phyloP scores from a whole-genome alignment of 2,329 filamentous ascomycete genomes.

The Zarea fungicola region DNA sequence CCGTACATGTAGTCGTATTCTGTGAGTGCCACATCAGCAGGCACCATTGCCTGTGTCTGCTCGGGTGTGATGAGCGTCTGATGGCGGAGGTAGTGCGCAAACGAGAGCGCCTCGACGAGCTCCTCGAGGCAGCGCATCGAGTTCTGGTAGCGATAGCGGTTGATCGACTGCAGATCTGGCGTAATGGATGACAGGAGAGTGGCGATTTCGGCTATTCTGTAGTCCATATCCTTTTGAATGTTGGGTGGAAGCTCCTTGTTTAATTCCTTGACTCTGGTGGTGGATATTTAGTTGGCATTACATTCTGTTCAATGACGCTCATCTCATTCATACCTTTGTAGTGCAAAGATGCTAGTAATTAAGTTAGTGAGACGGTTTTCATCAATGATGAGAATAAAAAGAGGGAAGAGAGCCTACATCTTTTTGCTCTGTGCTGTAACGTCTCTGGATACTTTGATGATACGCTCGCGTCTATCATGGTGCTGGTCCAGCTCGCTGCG shows the following conservation, averaged over 20 bases:
- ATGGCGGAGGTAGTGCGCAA: conserved; percentile 77
- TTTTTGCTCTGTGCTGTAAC: conserved; percentile 95
- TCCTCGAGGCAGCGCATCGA: conserved; percentile 87
- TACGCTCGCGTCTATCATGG: conserved; percentile 83
- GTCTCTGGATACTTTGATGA: conserved; percentile 87
- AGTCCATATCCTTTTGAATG: conserved; percentile 64
- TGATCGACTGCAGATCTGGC: conserved; percentile 70
- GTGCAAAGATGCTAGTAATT: conserved; percentile 17
- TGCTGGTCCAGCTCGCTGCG: conserved; percentile 88
- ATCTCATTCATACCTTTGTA: conserved; percentile 34
- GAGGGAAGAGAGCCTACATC: conserved; percentile 64
- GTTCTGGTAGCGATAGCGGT: conserved; percentile 74
- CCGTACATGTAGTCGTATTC: conserved; percentile 85
- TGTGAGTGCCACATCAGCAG: conserved; percentile 57
- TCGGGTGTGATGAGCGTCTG: conserved; percentile 68
- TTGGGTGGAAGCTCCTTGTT: conserved; percentile 59
- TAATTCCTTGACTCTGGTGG: conserved; percentile 56
- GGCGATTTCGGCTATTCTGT: conserved; percentile 66
- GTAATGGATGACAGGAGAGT: conserved; percentile 63
- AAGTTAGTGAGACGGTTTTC: conserved; percentile 1
- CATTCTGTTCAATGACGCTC: too few relatives aligned
- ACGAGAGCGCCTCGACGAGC: conserved; percentile 86
- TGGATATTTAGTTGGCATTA: not conserved
- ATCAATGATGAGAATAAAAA: not conserved
- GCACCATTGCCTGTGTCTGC: conserved; percentile 49